Percentiles rank a stretch among this genome's conserved stretches.
Conservation (phyloP, 2,329 filamentous ascomycete genomes). For the Dothideomycetes sp. region DNA sequence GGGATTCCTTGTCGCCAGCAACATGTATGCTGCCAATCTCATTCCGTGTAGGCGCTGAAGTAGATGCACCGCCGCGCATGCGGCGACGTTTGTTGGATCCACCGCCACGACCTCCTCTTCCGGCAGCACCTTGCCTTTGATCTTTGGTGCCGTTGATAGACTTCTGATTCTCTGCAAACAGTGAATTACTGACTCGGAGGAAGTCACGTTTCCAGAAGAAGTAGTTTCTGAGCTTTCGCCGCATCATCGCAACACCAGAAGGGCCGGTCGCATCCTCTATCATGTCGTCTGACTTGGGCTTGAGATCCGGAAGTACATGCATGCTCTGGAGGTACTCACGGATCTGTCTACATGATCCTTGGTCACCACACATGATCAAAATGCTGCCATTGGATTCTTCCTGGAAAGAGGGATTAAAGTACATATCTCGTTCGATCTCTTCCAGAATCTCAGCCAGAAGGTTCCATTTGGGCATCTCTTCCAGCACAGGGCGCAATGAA, state of each 20-base stretch:
- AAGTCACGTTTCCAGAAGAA: constrained; percentile 87
- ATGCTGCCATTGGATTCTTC: constrained; percentile 89
- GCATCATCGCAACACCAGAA: constrained; percentile 82
- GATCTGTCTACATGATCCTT: constrained; percentile 75
- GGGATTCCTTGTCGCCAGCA: constrained; percentile 71
- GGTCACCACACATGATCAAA: constrained; percentile 89
- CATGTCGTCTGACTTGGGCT: constrained; percentile 34
- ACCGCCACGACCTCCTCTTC: constrained; percentile 54
- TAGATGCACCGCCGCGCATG: constrained; percentile 66
- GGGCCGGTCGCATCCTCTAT: constrained; percentile 35
- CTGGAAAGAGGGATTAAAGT: constrained; percentile 65
- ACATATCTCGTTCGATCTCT: constrained; percentile 85
- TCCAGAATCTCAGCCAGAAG: constrained; percentile 81
- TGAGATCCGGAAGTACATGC: constrained; percentile 54
- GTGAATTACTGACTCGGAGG: constrained; percentile 66
- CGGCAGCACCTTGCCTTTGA: constrained; percentile 33
- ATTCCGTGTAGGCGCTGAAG: constrained; percentile 50
- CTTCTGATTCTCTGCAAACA: constrained; percentile 74
- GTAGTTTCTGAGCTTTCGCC: constrained; percentile 75
- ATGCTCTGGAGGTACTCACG: constrained; percentile 87
- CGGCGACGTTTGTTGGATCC: constrained; percentile 72
- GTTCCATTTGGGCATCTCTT: constrained; percentile 91
- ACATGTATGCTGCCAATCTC: constrained; percentile 67
- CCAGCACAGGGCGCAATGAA: constrained; percentile 68
- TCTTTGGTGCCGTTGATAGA: constrained; percentile 60